Base-by-base conservation (phyloP, 192 early-diverging fungal genomes). In the Pilaira anomala region DNA sequence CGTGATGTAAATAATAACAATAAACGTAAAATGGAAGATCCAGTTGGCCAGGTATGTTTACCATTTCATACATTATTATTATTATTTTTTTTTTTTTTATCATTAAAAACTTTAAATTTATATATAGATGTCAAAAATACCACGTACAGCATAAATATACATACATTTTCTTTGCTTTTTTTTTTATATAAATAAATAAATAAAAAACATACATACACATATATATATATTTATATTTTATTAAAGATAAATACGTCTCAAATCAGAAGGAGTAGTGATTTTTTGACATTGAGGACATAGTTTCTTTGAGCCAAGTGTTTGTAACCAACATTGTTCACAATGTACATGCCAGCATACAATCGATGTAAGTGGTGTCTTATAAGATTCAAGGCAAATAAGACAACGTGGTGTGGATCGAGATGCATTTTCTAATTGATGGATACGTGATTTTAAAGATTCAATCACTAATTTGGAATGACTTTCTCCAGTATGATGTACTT, bases 341-440 rank as follows among this genome's bases (percentile, higher is more conserved):
- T 91, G 89, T 8, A 94, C 94, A 78, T 96, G 94, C 93, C 93
- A 93, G 75, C 94, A 96, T 18, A 87, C 78, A 28, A 92, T 85
- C 0, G 93, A 93, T 2, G 79, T 78, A 26, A 91, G 67, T 0
- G 94, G 94, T 9, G 81, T 74, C 3, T 75, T 78, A 69, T 88
- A 92, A 0, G 81, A 65, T 28, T 92, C 90, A 22, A 91, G 75
- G 67, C 94, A 96, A 9, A 95, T 88, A 12, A 91, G 69, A 74
- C 94, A 96, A 44, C 80, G 82, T 2, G 78, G 85, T 3, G 76
- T 74, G 5, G 69, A 65, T 36, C 76, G 71, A 33, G 78, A 63
- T 4, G 78, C 68, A 18, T 65, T 60, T 67, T 84, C 71, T 52
- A 89, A 76, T 62, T 89, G 78, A 39, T 84, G 78, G 22, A 95